Percentiles rank a stretch among this genome's conserved stretches.
phyloP scores from a whole-genome alignment of 768 basidiomycete species.

The Amanita polypyramis region DNA sequence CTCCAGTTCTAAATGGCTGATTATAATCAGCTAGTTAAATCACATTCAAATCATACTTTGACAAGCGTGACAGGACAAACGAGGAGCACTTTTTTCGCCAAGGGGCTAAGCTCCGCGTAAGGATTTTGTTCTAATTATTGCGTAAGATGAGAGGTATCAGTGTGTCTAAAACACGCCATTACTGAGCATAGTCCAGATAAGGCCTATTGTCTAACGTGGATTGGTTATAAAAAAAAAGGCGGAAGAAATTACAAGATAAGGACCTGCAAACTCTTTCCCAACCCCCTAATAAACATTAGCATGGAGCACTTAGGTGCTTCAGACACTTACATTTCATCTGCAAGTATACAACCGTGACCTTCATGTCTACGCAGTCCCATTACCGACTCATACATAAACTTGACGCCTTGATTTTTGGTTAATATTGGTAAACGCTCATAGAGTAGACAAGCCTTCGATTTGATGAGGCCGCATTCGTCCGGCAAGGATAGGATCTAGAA shows the following conservation, averaged over 20 bases:
- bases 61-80: conserved; percentile 91
- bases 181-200: conserved; percentile 92
- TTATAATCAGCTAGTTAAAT: conserved; percentile 4
- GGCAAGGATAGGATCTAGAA: conserved; percentile 80
- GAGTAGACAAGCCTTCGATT: conserved; percentile 49
- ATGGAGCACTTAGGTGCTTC: conserved; percentile 6
- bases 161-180: conserved; percentile 9
- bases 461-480: conserved; percentile 81
- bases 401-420: conserved; percentile 38
- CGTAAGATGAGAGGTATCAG: not conserved
- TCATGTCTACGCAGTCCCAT: conserved; percentile 92
- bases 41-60: conserved; percentile 38
- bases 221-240: not conserved
- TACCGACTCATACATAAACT: conserved; percentile 91
- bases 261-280: conserved; percentile 92
- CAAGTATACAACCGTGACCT: conserved; percentile 89
- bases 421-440: conserved; percentile 4
- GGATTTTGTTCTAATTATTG: conserved; percentile 65
- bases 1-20: conserved; percentile 70
- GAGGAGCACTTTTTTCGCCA: conserved; percentile 75
- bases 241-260: not conserved
- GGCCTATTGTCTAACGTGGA: conserved; percentile 63
- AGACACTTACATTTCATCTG: conserved; percentile 78
- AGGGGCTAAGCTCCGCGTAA: conserved; percentile 44
- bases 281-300: conserved; percentile 45